These are phyloP conservation scores for Dimocarpus longan DNA, from an alignment of 345 rosid species.

Conservation along the genomic window DNA sequence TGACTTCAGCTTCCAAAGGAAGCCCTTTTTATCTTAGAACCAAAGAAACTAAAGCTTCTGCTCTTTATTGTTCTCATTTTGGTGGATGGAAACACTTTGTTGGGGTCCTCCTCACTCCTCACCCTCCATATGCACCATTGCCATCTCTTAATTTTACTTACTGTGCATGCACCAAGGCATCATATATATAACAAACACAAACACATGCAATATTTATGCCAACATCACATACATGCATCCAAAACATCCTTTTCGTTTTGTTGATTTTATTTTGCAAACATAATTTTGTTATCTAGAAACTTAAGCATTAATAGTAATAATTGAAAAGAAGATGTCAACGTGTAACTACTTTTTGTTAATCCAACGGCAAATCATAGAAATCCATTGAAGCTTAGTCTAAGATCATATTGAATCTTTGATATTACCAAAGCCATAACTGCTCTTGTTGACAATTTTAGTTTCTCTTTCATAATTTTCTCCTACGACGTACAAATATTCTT, in stretches of 20 bases:
- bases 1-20: constrained; percentile 29
- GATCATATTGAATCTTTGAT: background rate
- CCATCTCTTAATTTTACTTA: no score
- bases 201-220: background rate
- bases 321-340: background rate
- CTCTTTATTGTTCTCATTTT: constrained; percentile 26
- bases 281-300: background rate
- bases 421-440: background rate
- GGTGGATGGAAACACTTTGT: constrained; percentile 10
- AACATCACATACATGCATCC: background rate
- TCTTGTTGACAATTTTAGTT: background rate
- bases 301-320: background rate
- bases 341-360: background rate
- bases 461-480: background rate
- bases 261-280: background rate
- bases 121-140: background rate
- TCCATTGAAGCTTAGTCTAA: background rate
- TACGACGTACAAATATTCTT: background rate
- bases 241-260: background rate
- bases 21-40: constrained; percentile 14
- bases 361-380: background rate
- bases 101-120: background rate
- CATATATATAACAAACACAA: background rate
- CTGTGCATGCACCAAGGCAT: background rate
- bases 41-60: constrained; percentile 25